Evolutionary conservation across 176 grass and related monocot species (phyloP), one percentile per base, ranked within the genome.

Genomic region (Raddia distichophylla): DNA sequence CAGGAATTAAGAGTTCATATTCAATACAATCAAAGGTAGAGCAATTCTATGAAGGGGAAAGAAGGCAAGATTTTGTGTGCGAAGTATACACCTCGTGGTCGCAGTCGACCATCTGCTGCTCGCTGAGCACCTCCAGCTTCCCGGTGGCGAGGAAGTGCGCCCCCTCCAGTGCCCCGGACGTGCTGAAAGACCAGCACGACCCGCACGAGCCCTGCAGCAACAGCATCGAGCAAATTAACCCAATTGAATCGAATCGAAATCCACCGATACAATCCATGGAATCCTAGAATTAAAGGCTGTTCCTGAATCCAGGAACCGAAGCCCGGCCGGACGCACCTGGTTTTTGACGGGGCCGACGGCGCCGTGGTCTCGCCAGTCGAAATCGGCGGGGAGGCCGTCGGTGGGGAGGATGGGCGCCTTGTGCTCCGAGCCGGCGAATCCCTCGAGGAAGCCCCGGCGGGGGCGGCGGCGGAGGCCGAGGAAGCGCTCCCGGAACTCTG

Each of bases 81-180:
- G 60, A 16, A 35, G 37, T 2, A n/a, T 50, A 62, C 71, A 96
- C 90, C 93, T 97, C 90, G 71, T 97, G 93, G 47, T 97, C 93
- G 62, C 93, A 91, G 82, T 97, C 93, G 56, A 97, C 90, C 75
- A 97, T 87, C 80, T 93, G 93, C 85, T 97, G 93, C 86, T 97
- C 90, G 55, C 90, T 97, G 42, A 97, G 90, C 71, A 87, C 89
- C 80, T 93, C 86, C 10, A 97, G 77, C 69, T 89, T 93, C 7
- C 93, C 90, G 14, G 93, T 97, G 63, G 90, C 80, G 59, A 93
- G 86, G 80, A 76, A 97, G 76, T 97, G 85, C 33, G 93, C 93
- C 51, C 93, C 93, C 71, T 96, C 93, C 84, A 97, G 73, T 50
- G 93, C 90, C 68, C 88, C 93, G 8, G 93, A 89, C 16, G 93